Evolutionary conservation across 495 filamentous ascomycete species (phyloP).

Genomic region (Neurospora tetrasperma): DNA sequence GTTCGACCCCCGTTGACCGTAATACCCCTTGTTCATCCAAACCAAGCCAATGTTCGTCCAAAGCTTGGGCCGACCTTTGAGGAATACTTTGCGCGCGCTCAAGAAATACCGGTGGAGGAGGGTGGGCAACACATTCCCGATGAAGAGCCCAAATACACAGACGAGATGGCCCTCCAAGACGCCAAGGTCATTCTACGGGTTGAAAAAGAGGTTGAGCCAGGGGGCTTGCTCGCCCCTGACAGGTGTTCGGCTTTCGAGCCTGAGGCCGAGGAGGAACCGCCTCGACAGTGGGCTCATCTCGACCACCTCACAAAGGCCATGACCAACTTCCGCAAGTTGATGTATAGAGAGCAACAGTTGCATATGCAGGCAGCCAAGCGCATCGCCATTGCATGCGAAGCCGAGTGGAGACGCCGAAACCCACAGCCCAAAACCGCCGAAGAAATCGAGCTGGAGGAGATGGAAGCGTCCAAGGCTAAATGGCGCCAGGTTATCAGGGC

Average conservation of each 20-base stretch:
- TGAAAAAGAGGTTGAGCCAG: conserved; percentile 57
- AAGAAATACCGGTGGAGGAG: conserved; percentile 34
- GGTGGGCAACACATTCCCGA: conserved; percentile 43
- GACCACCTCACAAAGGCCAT: conserved; percentile 80
- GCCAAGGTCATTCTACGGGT: conserved; percentile 49
- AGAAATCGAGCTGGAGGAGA: conserved; percentile 51
- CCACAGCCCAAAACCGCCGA: conserved; percentile 63
- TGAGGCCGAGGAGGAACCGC: conserved; percentile 64
- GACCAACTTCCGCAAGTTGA: conserved; percentile 63
- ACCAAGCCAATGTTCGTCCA: conserved; percentile 36
- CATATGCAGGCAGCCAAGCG: conserved; percentile 60
- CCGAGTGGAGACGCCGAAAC: conserved; percentile 53
- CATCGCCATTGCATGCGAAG: conserved; percentile 48
- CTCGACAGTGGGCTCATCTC: conserved; percentile 68
- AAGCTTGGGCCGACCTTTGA: conserved; percentile 41
- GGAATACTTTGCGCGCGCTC: conserved; percentile 39
- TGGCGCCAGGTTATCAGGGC: conserved; percentile 64
- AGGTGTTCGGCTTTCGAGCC: conserved; percentile 67
- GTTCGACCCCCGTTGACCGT: conserved; percentile 26
- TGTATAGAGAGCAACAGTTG: conserved; percentile 63
- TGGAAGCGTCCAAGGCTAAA: conserved; percentile 34
- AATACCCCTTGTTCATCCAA: conserved; percentile 45
- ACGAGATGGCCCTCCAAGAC: conserved; percentile 42
- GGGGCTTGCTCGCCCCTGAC: conserved; percentile 61
- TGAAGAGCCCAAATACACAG: conserved; percentile 42